Conservation (phyloP, 495 filamentous ascomycete species). For the Trichoderma parareesei region DNA sequence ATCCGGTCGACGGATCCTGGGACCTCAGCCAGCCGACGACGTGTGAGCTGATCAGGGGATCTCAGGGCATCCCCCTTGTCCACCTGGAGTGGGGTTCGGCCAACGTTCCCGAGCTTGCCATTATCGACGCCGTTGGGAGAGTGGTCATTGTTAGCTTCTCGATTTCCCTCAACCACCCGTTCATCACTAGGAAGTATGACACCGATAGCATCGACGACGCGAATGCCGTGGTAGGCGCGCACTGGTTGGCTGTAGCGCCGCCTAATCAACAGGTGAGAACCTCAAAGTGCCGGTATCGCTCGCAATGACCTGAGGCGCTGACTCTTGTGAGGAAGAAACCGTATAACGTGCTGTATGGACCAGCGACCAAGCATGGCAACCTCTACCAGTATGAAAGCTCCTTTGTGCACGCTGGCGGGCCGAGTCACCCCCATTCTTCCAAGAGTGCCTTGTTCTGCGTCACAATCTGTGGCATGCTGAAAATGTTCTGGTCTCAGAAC, state of each 20-base stretch:
- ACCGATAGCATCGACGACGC: slow-evolving; percentile 61
- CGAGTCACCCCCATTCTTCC: slow-evolving; percentile 54
- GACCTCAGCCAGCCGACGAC: slow-evolving; percentile 54
- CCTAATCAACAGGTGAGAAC: neutral
- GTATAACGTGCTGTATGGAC: slow-evolving; percentile 30
- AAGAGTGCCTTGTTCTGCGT: slow-evolving; percentile 65
- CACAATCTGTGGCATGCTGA: slow-evolving; percentile 60
- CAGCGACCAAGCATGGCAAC: slow-evolving; percentile 34
- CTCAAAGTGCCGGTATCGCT: too few species aligned
- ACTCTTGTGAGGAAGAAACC: slow-evolving; percentile 9
- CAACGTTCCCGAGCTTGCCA: slow-evolving; percentile 60
- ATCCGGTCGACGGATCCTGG: slow-evolving; percentile 67
- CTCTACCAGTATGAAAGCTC: slow-evolving; percentile 38
- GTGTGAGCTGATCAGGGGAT: slow-evolving; percentile 28
- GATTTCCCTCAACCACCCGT: slow-evolving; percentile 59
- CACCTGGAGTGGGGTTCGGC: slow-evolving; percentile 77
- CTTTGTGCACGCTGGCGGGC: slow-evolving; percentile 50
- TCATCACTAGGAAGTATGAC: slow-evolving; percentile 42
- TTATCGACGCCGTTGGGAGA: slow-evolving; percentile 65
- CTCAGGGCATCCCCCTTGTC: slow-evolving; percentile 48
- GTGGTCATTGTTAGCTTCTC: slow-evolving; percentile 57
- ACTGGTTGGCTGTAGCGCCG: slow-evolving; percentile 59
- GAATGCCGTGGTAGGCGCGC: slow-evolving; percentile 68
- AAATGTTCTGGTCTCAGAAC: slow-evolving; percentile 58
- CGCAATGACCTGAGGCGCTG: neutral